Evolutionary conservation across 2,329 filamentous ascomycete species (phyloP), one percentile per base, ranked within the genome.

Genomic region (Pseudonectria foliicola): DNA sequence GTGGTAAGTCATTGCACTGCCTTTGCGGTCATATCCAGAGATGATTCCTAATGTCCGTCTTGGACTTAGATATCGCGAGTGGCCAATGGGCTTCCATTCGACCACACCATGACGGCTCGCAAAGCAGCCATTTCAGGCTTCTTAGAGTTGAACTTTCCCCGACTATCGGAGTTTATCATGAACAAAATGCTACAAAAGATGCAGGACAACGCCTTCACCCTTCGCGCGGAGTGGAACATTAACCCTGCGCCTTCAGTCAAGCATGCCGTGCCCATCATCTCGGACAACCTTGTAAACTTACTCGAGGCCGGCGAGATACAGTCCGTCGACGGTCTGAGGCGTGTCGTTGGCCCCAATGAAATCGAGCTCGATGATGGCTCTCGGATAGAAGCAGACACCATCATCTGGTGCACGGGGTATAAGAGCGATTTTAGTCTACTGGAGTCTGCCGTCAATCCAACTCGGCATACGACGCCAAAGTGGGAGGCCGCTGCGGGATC

Each of bases 361-460:
- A 27, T 60, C 18, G 52, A 59, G 37, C 45, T 62, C 7, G 45
- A 49, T 2, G 53, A 56, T 18, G 59, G 55, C 1, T 42, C 37
- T 1, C 37, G 46, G 4, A 28, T 60, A 1, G 42, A 53, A 7
- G 49, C 49, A 7, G 57, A 61, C 27, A 34, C 44, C 15, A 50
- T 63, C 16, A 49, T 63, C 25, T 59, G 51, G 31, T 61, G 55
- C 38, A 60, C 57, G 0, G 61, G 60, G 11, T 63, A 63, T 42
- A 36, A 45, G 27, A 49, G 47, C 24, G 55, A 59, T 34, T 61
- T 56, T 38, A 34, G 36, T 16, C 31, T 56, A 4, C 30, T 60
- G 8, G 54, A 56, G 16, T 37, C 36, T 4, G 43, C 42, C 18
- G 40, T 56, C 27, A 48, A 57, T 39, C 54, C 52, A 2, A 55